Conservation (phyloP, 352 stramenopile species). For the Pythium grandisporangium region DNA sequence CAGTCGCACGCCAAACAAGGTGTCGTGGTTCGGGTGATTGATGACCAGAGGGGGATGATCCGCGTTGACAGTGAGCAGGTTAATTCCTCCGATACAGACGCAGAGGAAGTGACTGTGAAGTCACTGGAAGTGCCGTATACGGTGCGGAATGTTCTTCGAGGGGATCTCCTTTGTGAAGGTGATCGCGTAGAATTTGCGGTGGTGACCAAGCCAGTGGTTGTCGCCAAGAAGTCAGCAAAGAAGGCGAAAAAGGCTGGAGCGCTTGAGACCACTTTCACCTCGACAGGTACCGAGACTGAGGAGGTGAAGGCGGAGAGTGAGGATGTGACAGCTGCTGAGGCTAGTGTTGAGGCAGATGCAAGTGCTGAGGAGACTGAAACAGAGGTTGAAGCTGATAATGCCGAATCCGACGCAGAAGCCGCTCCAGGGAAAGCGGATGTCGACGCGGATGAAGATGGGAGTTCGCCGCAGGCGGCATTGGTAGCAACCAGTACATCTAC, state of each 20-base stretch:
- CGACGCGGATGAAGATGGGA: too few relatives aligned
- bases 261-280: too few relatives aligned
- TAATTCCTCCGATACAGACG: too few relatives aligned
- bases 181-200: constrained; percentile 71
- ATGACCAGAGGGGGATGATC: constrained; percentile 42
- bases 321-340: too few relatives aligned
- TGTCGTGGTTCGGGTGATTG: constrained; percentile 32
- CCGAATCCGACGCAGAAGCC: not conserved
- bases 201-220: constrained; percentile 5
- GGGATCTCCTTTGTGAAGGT: constrained; percentile 44
- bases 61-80: constrained; percentile 31
- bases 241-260: constrained; percentile 12
- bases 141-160: constrained; percentile 42
- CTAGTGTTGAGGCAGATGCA: too few relatives aligned
- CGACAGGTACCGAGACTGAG: too few relatives aligned
- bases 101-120: too few relatives aligned
- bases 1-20: constrained; percentile 45
- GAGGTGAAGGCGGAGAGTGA: constrained; percentile 8
- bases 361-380: constrained; percentile 4
- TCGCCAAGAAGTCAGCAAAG: not conserved
- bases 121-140: constrained; percentile 30
- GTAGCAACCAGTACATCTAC: not conserved
- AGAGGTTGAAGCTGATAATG: not conserved
- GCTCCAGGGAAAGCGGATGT: constrained; percentile 7
- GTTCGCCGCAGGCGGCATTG: constrained; percentile 5